These are phyloP conservation scores for Amaranthus hypochondriacus DNA, from an alignment of 148 eudicot species.

Conservation along the genomic window DNA sequence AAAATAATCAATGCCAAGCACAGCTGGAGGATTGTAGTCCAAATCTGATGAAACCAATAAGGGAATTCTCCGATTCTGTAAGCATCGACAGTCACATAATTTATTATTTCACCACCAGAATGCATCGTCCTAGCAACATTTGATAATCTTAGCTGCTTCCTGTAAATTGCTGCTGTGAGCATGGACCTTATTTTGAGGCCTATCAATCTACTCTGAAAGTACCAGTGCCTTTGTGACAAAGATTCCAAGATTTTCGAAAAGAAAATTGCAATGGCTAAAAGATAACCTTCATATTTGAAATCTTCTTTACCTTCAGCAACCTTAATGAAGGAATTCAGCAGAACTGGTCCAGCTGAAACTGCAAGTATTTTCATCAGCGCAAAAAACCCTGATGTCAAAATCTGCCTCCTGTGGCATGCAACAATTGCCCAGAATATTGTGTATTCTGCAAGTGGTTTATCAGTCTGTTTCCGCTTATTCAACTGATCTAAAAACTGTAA, in stretches of 20 bases:
- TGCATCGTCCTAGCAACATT: constrained; percentile 54
- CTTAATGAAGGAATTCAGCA: constrained; percentile 69
- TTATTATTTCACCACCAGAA: constrained; percentile 71
- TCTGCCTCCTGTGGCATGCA: constrained; percentile 55
- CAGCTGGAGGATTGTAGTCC: constrained; percentile 66
- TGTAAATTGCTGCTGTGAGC: constrained; percentile 62
- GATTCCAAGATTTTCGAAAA: constrained; percentile 56
- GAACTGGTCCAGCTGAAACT: constrained; percentile 65
- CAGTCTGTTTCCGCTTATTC: constrained; percentile 31
- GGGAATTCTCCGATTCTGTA: constrained; percentile 75
- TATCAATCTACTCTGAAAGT: constrained; percentile 45
- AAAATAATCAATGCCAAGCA: constrained; percentile 48
- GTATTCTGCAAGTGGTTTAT: constrained; percentile 35
- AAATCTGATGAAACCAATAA: constrained; percentile 63
- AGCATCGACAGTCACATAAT: constrained; percentile 63
- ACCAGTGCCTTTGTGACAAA: constrained; percentile 74
- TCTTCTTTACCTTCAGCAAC: constrained; percentile 64
- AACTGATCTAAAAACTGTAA: constrained; percentile 33
- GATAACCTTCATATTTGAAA: constrained; percentile 52
- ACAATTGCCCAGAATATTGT: constrained; percentile 52
- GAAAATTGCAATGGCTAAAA: constrained; percentile 50
- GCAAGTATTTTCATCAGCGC: constrained; percentile 60
- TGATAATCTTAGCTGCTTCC: constrained; percentile 18
- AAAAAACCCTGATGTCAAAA: constrained; percentile 62
- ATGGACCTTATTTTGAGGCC: constrained; percentile 63